Evolutionary conservation across 2,329 filamentous ascomycete species (phyloP).

Genomic region (Ilyonectria sp.): DNA sequence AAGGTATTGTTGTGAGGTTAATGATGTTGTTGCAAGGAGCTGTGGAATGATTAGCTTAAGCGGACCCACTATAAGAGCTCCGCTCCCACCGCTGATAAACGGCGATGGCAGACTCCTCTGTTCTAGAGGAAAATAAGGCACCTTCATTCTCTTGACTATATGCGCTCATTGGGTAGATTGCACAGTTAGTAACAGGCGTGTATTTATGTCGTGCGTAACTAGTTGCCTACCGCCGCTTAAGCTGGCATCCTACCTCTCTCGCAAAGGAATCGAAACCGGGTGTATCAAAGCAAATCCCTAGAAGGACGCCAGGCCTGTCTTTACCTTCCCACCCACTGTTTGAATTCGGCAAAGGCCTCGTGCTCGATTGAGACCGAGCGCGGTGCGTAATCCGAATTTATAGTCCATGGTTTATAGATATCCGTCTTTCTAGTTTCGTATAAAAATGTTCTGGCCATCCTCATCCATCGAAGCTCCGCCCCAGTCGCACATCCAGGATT

Average conservation of each 20-base stretch:
- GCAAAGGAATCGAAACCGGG: not conserved
- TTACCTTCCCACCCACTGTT: not conserved
- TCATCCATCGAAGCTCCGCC: slow-evolving; percentile 9
- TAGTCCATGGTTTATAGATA: not conserved
- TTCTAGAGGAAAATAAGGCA: too few species aligned
- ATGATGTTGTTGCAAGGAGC: too few species aligned
- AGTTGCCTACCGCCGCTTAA: not conserved
- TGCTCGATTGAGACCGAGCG: not conserved
- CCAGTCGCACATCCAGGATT: slow-evolving; percentile 17
- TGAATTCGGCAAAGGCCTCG: not conserved
- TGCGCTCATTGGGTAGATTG: too few species aligned
- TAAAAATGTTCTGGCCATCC: slow-evolving; percentile 14
- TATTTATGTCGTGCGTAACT: too few species aligned
- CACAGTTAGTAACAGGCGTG: too few species aligned
- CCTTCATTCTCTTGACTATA: too few species aligned
- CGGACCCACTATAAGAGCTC: too few species aligned
- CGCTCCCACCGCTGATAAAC: too few species aligned
- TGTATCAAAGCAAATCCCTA: not conserved
- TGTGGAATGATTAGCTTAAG: too few species aligned
- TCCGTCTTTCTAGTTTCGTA: not conserved
- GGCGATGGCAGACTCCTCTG: too few species aligned
- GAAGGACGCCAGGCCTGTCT: not conserved
- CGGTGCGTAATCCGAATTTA: not conserved
- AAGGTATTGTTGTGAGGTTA: too few species aligned
- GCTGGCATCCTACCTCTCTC: not conserved